Conservation (phyloP, 2,329 filamentous ascomycete genomes). For the Scolecobasidium constrictum region DNA sequence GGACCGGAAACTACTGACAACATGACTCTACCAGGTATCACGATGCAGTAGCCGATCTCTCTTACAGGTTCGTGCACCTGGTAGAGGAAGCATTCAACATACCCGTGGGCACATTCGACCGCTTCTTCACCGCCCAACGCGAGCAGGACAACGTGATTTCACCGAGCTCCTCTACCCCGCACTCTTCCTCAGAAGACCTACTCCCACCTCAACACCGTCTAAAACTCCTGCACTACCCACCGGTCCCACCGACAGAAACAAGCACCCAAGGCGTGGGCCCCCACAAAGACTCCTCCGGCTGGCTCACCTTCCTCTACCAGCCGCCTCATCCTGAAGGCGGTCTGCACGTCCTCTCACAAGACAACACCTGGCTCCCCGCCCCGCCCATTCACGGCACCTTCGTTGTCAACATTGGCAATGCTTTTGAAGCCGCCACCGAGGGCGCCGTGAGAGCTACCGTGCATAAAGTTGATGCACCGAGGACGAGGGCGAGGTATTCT, state of each 20-base stretch:
- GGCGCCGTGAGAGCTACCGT: slow-evolving; percentile 44
- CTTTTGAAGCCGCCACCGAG: slow-evolving; percentile 46
- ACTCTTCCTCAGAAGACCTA: slow-evolving; percentile 5
- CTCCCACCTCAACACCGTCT: slow-evolving; percentile 43
- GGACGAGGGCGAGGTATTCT: slow-evolving; percentile 15
- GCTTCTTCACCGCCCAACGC: slow-evolving; percentile 28
- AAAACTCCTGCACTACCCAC: slow-evolving; percentile 46
- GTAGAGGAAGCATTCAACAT: slow-evolving; percentile 46
- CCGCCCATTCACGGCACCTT: slow-evolving; percentile 38
- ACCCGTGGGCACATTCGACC: slow-evolving; percentile 35
- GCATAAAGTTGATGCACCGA: slow-evolving; percentile 22
- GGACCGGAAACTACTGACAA: too few relatives aligned
- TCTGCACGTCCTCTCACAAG: slow-evolving; percentile 40
- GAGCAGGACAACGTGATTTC: background rate
- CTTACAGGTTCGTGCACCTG: slow-evolving; percentile 43
- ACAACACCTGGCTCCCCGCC: slow-evolving; percentile 40
- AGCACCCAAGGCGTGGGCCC: slow-evolving; percentile 45
- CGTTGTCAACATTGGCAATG: slow-evolving; percentile 47
- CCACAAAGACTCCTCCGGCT: slow-evolving; percentile 53
- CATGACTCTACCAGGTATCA: slow-evolving; percentile 40
- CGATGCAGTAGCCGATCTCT: slow-evolving; percentile 37
- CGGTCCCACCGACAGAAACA: slow-evolving; percentile 10
- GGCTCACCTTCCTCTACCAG: slow-evolving; percentile 55
- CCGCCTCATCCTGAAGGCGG: slow-evolving; percentile 40
- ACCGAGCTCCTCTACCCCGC: background rate